These are phyloP conservation scores for Hypericum perforatum DNA, from an alignment of 345 rosid genomes.

Conservation along the genomic window DNA sequence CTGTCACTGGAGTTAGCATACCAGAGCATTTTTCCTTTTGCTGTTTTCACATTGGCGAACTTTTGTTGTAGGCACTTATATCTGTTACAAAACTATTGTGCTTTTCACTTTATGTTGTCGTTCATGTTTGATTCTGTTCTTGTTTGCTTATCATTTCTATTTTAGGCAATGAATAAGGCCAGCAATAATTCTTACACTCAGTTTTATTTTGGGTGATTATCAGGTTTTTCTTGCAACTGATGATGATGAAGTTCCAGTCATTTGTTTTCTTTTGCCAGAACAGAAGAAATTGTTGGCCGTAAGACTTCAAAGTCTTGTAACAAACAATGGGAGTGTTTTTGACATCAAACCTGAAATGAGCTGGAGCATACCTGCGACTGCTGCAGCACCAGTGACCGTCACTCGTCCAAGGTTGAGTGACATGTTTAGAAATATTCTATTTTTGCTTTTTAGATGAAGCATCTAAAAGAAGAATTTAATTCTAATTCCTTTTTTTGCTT, in stretches of 20 bases:
- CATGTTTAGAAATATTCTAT: constrained; percentile 4
- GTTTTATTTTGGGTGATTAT: constrained; percentile 9
- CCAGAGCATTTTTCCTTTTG: too few species aligned
- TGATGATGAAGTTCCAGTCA: constrained; percentile 58
- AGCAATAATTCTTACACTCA: not conserved
- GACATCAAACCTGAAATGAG: constrained; percentile 79
- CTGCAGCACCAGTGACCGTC: constrained; percentile 78
- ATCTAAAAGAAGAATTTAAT: not conserved
- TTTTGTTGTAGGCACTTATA: too few species aligned
- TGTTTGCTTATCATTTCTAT: too few species aligned
- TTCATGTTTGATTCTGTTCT: too few species aligned
- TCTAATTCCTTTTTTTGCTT: constrained; percentile 11
- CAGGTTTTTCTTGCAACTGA: constrained; percentile 92
- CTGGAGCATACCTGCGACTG: constrained; percentile 83
- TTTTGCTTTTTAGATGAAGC: constrained; percentile 38
- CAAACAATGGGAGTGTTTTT: constrained; percentile 55
- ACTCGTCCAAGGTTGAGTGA: constrained; percentile 66
- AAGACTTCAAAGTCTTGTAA: constrained; percentile 75
- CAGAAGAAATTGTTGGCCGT: constrained; percentile 77
- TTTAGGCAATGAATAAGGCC: too few species aligned
- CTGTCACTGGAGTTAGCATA: not conserved
- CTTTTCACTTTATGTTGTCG: too few species aligned
- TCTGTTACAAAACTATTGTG: too few species aligned
- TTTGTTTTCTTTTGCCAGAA: constrained; percentile 82
- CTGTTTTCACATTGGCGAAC: too few species aligned